These are phyloP conservation scores for Lineolata rhizophorae DNA, from an alignment of 495 filamentous ascomycete species.

Conservation along the genomic window DNA sequence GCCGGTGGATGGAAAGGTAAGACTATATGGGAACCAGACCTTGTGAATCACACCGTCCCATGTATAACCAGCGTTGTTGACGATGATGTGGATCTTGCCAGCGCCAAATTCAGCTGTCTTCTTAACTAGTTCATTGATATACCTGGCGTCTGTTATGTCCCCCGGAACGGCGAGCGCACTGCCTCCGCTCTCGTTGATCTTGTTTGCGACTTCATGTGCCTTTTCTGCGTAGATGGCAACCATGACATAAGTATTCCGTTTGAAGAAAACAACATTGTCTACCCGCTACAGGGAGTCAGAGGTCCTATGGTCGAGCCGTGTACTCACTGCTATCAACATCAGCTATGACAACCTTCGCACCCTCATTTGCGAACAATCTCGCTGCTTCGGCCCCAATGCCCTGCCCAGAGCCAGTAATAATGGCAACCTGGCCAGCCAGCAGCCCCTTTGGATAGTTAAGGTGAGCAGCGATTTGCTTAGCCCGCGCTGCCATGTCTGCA, in stretches of 20 bases:
- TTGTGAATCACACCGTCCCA: constrained; percentile 88
- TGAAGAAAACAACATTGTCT: background rate
- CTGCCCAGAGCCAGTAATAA: constrained; percentile 74
- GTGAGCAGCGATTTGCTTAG: background rate
- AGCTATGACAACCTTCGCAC: constrained; percentile 59
- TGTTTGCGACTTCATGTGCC: constrained; percentile 33
- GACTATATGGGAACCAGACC: constrained; percentile 19
- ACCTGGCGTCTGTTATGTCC: constrained; percentile 44
- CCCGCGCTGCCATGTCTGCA: background rate
- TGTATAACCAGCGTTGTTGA: constrained; percentile 77
- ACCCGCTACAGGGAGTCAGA: too few species aligned
- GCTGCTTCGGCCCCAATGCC: constrained; percentile 76
- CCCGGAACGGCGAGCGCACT: constrained; percentile 48
- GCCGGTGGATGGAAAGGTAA: background rate
- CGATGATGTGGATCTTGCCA: constrained; percentile 72
- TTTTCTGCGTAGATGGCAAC: constrained; percentile 29
- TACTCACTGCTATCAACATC: constrained; percentile 53
- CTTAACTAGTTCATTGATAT: constrained; percentile 46
- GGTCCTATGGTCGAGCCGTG: constrained; percentile 1
- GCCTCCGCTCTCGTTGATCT: constrained; percentile 42
- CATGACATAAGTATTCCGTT: constrained; percentile 5
- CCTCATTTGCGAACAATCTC: constrained; percentile 63
- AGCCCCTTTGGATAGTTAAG: constrained; percentile 60
- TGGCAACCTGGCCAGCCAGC: constrained; percentile 58
- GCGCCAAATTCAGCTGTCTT: constrained; percentile 55